Conservation (phyloP, 345 rosid species). For the Pugionium cornutum region DNA sequence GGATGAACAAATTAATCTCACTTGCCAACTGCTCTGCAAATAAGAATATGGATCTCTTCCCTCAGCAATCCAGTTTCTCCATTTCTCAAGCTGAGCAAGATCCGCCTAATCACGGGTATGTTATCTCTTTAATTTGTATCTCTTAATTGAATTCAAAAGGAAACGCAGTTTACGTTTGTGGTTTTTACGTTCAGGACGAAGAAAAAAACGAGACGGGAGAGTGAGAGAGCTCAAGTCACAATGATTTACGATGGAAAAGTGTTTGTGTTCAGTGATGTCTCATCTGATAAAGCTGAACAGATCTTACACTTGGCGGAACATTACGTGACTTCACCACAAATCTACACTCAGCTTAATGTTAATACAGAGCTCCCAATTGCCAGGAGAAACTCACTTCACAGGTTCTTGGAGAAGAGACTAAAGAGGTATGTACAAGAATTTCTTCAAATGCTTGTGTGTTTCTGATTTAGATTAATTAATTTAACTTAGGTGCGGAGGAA, state of each 20-base stretch:
- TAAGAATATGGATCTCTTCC: constrained; percentile 11
- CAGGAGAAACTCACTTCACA: constrained; percentile 72
- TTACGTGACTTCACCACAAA: constrained; percentile 38
- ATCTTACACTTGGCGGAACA: constrained; percentile 56
- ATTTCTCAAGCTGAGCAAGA: constrained; percentile 1
- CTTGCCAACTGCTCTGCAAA: not conserved
- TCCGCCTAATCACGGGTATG: constrained; percentile 17
- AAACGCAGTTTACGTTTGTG: too few species aligned
- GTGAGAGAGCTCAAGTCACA: constrained; percentile 48
- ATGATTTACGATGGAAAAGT: constrained; percentile 73
- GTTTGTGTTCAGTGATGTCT: constrained; percentile 58
- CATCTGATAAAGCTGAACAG: constrained; percentile 70
- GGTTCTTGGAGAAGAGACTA: constrained; percentile 82
- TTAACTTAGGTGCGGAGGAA: not conserved
- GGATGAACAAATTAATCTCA: not conserved
- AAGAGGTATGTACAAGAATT: constrained; percentile 54
- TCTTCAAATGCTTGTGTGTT: not conserved
- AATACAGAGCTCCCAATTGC: constrained; percentile 70
- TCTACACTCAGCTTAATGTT: not conserved
- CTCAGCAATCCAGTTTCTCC: constrained; percentile 15
- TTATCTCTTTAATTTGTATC: not conserved
- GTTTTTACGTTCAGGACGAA: too few species aligned
- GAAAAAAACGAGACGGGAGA: not conserved
- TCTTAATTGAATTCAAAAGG: not conserved
- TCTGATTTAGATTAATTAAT: not conserved